Evolutionary conservation across 805 yeast species (phyloP).

Genomic region (Saccharomycodes ludwigii): DNA sequence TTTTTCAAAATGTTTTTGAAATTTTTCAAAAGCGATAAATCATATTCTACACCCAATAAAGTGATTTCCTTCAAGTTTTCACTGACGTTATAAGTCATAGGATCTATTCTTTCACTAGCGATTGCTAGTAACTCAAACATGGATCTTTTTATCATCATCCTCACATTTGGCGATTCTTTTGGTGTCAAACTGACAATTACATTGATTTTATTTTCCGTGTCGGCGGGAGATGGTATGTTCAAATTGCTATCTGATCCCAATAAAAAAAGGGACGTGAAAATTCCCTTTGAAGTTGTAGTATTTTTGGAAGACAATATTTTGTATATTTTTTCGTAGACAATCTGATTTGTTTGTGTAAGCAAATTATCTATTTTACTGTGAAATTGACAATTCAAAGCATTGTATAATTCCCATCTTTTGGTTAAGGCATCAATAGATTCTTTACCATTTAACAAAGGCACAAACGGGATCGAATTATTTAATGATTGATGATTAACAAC

Average conservation of each 20-base stretch:
- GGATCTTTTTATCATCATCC: conserved; percentile 24
- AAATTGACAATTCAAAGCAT: conserved; percentile 21
- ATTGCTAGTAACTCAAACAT: conserved; percentile 20
- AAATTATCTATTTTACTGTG: conserved; percentile 20
- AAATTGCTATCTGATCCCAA: conserved; percentile 33
- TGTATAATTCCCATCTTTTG: conserved; percentile 30
- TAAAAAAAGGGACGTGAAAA: conserved; percentile 26
- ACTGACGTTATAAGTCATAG: conserved; percentile 8
- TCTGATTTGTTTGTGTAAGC: conserved; percentile 25
- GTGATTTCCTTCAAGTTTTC: conserved; percentile 3
- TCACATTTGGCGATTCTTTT: conserved; percentile 26
- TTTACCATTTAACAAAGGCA: conserved; percentile 29
- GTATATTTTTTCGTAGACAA: conserved; percentile 17
- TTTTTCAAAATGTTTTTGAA: conserved; percentile 17
- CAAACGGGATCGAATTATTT: conserved; percentile 25
- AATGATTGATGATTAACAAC: conserved; percentile 4
- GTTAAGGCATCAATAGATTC: conserved; percentile 28
- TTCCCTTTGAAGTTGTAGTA: conserved; percentile 6
- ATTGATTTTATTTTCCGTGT: conserved; percentile 10
- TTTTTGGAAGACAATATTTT: conserved; percentile 16
- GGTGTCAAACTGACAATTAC: conserved; percentile 25
- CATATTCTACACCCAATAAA: conserved; percentile 13
- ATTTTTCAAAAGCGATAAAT: conserved; percentile 21
- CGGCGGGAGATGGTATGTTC: conserved; percentile 23
- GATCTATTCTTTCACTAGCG: conserved; percentile 5